Conservation (phyloP, 2,329 filamentous ascomycete species). For the Mollisia scopiformis region DNA sequence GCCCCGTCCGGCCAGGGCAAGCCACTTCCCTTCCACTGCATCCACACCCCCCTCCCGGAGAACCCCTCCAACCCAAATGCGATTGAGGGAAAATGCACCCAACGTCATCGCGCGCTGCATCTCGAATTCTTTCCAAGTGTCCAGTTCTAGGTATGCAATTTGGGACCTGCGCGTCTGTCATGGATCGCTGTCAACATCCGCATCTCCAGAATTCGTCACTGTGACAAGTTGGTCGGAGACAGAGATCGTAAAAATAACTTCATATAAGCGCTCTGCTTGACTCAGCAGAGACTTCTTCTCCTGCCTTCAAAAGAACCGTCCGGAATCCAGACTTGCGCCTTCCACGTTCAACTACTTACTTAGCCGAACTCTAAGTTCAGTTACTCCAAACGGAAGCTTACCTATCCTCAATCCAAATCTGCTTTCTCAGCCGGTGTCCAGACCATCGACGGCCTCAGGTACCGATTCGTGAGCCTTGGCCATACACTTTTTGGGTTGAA, state of each 20-base stretch:
- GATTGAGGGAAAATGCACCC: background rate
- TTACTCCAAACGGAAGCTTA: background rate
- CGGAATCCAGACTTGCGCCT: background rate
- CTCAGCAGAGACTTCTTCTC: too few relatives aligned
- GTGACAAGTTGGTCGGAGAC: background rate
- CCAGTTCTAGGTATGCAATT: background rate
- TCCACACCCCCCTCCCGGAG: background rate
- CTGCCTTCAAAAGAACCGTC: background rate
- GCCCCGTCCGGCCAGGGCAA: background rate
- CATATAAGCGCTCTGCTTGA: background rate
- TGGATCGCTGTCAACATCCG: background rate
- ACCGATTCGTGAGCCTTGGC: slow-evolving; percentile 1
- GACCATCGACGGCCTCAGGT: slow-evolving; percentile 6
- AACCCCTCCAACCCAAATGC: slow-evolving; percentile 9
- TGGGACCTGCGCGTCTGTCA: background rate
- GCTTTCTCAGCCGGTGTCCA: background rate
- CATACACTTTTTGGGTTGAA: background rate
- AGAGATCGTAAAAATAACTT: background rate
- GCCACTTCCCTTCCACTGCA: too few relatives aligned
- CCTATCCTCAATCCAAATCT: background rate
- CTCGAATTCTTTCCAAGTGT: background rate
- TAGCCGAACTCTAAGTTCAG: background rate
- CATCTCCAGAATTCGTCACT: background rate
- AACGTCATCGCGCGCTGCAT: slow-evolving; percentile 16
- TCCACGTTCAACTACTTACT: background rate